Percentiles rank a stretch among this genome's conserved stretches.
Evolutionary conservation across 2,329 filamentous ascomycete genomes (phyloP).

Genomic region (Alternaria dauci): DNA sequence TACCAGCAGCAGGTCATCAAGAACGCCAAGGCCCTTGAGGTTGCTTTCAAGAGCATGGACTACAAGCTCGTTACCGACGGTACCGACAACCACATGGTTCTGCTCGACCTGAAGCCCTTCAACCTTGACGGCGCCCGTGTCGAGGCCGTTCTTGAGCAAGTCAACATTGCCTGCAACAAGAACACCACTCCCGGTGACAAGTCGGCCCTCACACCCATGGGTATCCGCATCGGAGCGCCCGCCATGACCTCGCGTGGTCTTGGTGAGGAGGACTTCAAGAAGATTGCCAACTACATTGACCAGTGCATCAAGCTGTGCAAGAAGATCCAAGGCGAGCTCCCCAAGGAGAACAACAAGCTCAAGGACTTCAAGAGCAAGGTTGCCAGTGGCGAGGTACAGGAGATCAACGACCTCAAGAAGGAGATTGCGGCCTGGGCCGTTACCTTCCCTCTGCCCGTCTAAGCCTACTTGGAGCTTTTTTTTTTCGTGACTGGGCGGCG

Average conservation of each 20-base stretch:
- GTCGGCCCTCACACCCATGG: constrained; percentile 90
- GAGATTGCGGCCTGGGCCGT: constrained; percentile 89
- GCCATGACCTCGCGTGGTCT: constrained; percentile 99
- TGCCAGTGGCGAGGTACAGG: constrained; percentile 75
- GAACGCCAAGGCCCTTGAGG: constrained; percentile 90
- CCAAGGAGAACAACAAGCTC: constrained; percentile 98
- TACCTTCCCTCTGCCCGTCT: constrained; percentile 90
- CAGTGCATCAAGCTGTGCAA: constrained; percentile 87
- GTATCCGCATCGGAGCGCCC: constrained; percentile 91
- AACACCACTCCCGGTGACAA: constrained; percentile 97
- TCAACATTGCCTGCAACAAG: constrained; percentile 98
- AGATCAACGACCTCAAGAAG: constrained; percentile 85
- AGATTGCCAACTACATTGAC: constrained; percentile 87
- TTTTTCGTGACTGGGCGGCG: constrained; percentile 16
- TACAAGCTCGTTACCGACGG: constrained; percentile 93
- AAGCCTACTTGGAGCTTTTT: constrained; percentile 27
- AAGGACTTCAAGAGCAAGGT: constrained; percentile 99
- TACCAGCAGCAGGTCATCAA: constrained; percentile 91
- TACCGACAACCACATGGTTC: constrained; percentile 96
- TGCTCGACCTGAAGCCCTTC: constrained; percentile 90
- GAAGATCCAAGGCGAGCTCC: constrained; percentile 82
- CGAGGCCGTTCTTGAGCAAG: constrained; percentile 87
- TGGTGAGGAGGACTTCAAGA: constrained; percentile 80
- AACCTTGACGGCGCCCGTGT: constrained; percentile 88
- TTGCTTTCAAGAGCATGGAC: constrained; percentile 68